Base-by-base conservation (phyloP, 805 yeast genomes). In the Teunomyces gatunensis region DNA sequence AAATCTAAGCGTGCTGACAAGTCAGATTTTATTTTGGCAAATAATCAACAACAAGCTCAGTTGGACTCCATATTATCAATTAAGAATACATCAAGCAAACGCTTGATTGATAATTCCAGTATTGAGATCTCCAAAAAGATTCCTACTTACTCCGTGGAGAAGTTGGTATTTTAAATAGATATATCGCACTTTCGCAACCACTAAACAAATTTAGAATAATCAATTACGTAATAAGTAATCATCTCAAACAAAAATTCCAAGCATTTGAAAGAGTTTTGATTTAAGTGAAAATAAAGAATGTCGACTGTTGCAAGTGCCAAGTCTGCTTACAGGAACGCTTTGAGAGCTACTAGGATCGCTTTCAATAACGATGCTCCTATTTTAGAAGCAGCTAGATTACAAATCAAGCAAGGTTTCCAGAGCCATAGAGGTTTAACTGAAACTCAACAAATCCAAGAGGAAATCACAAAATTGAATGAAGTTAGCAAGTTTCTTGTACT, bases 401-500 rank as follows among this genome's bases (percentile, higher is more conserved):
- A 83, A 58, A 79, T 87, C 59, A 78, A 75, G 58, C 66, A 73
- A 34, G 87, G 86, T 21, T 80, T 72, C 56, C 65, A 74, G 45
- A 57, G 63, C 43, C 61, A 68, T 53, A 53, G 54, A 25, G 20
- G 48, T 7, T 57, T 68, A 23, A 43, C 43, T 2, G 51, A 50
- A 18, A 36, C 46, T n/a, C 54, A 51, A n/a, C 44, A 57, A 39
- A 54, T 54, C 6, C 54, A 53, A 10, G 67, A 84, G 42, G 80
- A 78, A 46, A 77, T 81, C 32, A 64, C 70, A 12, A 72, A 79
- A 47, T 68, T 90, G 49, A 78, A 83, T 45, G 91, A 84, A 13
- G 85, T 92, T n/a, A 81, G 91, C 1, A 61, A 64, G 35, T 85
- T 90, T 53, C 71, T 92, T 48, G 73, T 78, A 42, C 73, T 76